These are phyloP conservation scores for Discostella stelligeroides DNA, from an alignment of 108 stramenopile species.

Conservation along the genomic window DNA sequence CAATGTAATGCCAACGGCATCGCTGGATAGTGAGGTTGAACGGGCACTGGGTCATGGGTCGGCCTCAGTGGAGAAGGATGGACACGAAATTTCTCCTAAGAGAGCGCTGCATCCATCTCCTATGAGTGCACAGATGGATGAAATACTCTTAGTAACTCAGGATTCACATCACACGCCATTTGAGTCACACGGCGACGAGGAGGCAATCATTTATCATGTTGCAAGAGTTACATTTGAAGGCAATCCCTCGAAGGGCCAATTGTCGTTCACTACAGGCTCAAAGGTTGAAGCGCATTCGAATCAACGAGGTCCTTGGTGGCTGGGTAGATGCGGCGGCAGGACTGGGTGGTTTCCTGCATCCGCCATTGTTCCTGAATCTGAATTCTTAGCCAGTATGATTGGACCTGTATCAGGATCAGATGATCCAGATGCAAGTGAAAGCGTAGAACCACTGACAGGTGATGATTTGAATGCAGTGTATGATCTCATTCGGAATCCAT, in stretches of 20 bases:
- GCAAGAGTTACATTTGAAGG: slow-evolving; percentile 49
- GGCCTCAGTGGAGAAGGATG: not conserved
- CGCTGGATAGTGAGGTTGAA: too few relatives aligned
- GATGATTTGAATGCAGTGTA: slow-evolving; percentile 40
- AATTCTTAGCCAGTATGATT: slow-evolving; percentile 25
- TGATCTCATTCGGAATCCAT: slow-evolving; percentile 54
- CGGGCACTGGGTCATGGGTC: not conserved
- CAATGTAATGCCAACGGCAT: too few relatives aligned
- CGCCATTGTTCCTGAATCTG: slow-evolving; percentile 49
- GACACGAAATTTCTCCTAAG: not conserved
- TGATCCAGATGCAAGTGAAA: slow-evolving; percentile 19
- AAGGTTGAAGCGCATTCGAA: slow-evolving; percentile 50
- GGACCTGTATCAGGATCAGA: slow-evolving; percentile 11
- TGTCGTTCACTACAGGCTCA: slow-evolving; percentile 46
- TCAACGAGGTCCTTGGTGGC: slow-evolving; percentile 54
- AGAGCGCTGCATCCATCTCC: not conserved
- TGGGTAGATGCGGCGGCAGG: slow-evolving; percentile 44
- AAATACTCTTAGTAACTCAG: too few relatives aligned
- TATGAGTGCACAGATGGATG: not conserved
- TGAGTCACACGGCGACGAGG: slow-evolving; percentile 28
- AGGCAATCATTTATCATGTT: slow-evolving; percentile 48
- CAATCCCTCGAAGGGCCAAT: slow-evolving; percentile 38
- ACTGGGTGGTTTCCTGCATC: slow-evolving; percentile 53
- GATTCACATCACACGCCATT: not conserved
- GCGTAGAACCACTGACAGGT: slow-evolving; percentile 19